Base-by-base conservation (phyloP, 495 filamentous ascomycete species). In the Xylaria longipes region DNA sequence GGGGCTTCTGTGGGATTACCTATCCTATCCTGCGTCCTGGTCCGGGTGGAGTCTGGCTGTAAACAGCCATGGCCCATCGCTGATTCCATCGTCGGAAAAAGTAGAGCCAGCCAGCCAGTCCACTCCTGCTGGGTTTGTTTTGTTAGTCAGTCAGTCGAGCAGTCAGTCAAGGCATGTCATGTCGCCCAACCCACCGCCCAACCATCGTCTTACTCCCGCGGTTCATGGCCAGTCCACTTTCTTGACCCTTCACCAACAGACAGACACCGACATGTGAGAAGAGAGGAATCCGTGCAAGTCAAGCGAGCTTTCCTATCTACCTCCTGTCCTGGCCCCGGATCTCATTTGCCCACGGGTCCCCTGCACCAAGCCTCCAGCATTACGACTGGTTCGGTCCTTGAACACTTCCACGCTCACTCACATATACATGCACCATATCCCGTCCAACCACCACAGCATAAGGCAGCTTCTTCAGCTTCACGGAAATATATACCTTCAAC, bases 121-220 rank as follows among this genome's bases (percentile, higher is more conserved):
- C 31, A 35, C 12, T 56, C 31, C 15, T 52, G 41, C 33, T 50
- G 63, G 15, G 14, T 52, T 66, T 33, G 46, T 22, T 52, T 66
- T 33, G 46, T 67, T 56, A 67, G 65, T 67, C 31, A 35, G 43
- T 54, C n/a, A 58, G 35, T 67, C 31, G 22, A 29, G 39, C n/a
- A 58, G 35, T 43, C 37, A 25, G 41, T 45, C 9, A 20, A 5
- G 45, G n/a, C n/a, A n/a, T n/a, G n/a, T n/a, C n/a, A 62, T 29
- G 31, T 54, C 68, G 56, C 68, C 68, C 56, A 62, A 70, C 68
- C 68, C 68, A 70, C 68, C 39, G 29, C 60, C 66, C 52, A 68
- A 67, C 65, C 65, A 56, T 67, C 65, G 22, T 39, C 33, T 57
- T 68, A 64, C 45, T 58, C 25, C 52, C 45, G 20, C 37, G 33